Percentiles rank a stretch among this genome's conserved stretches.
Evolutionary conservation across 306 rosid species (phyloP).

Genomic region (Malus sylvestris): DNA sequence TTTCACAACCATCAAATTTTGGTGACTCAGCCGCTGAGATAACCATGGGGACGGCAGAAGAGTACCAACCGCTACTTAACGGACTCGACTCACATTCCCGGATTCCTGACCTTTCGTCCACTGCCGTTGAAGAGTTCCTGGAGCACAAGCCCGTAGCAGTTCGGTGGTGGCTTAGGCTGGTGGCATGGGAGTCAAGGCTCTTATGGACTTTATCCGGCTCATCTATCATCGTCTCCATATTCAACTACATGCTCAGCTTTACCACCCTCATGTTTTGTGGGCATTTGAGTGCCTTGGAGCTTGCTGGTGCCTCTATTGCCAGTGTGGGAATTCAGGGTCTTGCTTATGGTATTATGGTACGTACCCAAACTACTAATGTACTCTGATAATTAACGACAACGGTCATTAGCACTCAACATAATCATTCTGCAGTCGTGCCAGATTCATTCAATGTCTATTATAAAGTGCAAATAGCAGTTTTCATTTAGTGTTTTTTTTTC

Average conservation of each 20-base stretch:
- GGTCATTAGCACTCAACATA: too few relatives aligned
- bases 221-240: slow-evolving; percentile 25
- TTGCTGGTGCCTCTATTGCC: slow-evolving; percentile 70
- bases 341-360: slow-evolving; percentile 70
- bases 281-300: slow-evolving; percentile 50
- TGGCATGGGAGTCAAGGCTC: slow-evolving; percentile 57
- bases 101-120: slow-evolving; percentile 33
- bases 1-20: background rate
- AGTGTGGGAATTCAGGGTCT: slow-evolving; percentile 67
- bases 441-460: too few relatives aligned
- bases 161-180: slow-evolving; percentile 41
- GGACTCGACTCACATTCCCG: slow-evolving; percentile 18
- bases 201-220: slow-evolving; percentile 47
- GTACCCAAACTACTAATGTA: background rate
- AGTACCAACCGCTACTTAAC: slow-evolving; percentile 1
- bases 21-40: background rate
- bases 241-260: slow-evolving; percentile 40
- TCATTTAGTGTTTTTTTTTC: too few relatives aligned
- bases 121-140: slow-evolving; percentile 28
- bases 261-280: slow-evolving; percentile 51
- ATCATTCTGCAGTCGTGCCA: too few relatives aligned
- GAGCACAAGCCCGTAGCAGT: slow-evolving; percentile 16
- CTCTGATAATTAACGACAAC: background rate
- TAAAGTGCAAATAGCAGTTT: too few relatives aligned
- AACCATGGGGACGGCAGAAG: background rate